Conservation (phyloP, 495 filamentous ascomycete genomes). For the Xanthoparmelia taractica region DNA sequence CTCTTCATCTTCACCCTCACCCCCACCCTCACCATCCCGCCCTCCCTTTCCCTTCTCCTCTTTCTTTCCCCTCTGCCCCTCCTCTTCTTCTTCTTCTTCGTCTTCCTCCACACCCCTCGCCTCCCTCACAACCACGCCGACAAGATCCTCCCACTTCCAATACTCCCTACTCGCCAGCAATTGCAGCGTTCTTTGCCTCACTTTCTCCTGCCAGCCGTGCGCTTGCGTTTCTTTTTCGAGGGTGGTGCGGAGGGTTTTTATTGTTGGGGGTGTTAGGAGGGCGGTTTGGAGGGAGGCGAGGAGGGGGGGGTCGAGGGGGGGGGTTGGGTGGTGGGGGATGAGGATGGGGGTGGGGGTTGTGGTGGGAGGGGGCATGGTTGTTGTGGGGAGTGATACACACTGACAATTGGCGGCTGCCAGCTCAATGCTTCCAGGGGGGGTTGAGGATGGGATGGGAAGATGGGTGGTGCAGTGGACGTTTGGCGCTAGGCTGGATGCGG, state of each 20-base stretch:
- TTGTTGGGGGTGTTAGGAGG: conserved; percentile 6
- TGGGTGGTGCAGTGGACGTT: neutral
- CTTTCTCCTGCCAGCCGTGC: conserved; percentile 3
- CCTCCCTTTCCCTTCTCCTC: neutral
- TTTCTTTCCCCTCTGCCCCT: neutral
- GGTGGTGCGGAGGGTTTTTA: conserved; percentile 1
- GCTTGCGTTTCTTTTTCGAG: neutral
- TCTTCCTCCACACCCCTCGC: neutral
- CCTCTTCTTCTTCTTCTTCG: neutral
- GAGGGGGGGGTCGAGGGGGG: neutral
- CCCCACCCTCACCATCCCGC: neutral
- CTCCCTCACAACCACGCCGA: conserved; percentile 9
- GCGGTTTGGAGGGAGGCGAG: neutral
- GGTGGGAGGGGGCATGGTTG: neutral
- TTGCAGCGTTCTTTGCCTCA: neutral
- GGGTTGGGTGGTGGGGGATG: neutral
- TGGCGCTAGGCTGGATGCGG: conserved; percentile 1
- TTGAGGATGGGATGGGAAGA: too few species aligned
- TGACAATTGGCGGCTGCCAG: too few species aligned
- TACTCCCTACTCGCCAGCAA: conserved; percentile 1
- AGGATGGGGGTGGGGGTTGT: neutral
- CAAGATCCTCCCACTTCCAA: neutral
- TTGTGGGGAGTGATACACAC: neutral
- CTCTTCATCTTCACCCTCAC: neutral
- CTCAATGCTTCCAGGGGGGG: too few species aligned